phyloP scores from a whole-genome alignment of 2,329 filamentous ascomycete species.

The Cladosporium halotolerans region DNA sequence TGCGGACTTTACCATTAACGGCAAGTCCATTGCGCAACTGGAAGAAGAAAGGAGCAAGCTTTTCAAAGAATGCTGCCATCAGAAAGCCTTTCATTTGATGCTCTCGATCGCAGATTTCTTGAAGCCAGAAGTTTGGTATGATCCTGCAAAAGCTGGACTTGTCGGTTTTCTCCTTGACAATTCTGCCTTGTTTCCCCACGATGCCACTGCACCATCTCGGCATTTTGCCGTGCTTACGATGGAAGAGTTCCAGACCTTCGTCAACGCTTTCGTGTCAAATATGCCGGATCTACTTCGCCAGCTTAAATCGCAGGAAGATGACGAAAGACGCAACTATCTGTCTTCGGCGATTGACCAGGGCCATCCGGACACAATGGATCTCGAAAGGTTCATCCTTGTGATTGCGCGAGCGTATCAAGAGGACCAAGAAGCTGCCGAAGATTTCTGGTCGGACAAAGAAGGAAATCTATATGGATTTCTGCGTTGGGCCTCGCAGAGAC shows the following conservation, averaged over 20 bases:
- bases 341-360: constrained; percentile 28
- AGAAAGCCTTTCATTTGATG: constrained; percentile 88
- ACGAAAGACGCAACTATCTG: constrained; percentile 56
- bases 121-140: constrained; percentile 75
- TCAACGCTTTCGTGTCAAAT: constrained; percentile 90
- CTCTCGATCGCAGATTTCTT: constrained; percentile 78
- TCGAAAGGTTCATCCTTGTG: constrained; percentile 87
- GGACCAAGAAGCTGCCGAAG: constrained; percentile 73
- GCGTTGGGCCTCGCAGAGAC: constrained; percentile 91
- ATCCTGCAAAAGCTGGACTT: constrained; percentile 76
- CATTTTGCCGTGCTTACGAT: constrained; percentile 69
- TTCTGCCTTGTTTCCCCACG: constrained; percentile 60
- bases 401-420: constrained; percentile 88
- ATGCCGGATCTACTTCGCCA: constrained; percentile 86
- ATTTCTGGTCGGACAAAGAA: constrained; percentile 88
- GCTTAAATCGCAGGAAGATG: constrained; percentile 82
- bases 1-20: constrained; percentile 3
- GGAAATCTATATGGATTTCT: constrained; percentile 91
- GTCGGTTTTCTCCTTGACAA: constrained; percentile 78
- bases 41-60: constrained; percentile 60
- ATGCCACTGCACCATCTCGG: constrained; percentile 60
- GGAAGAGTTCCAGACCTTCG: constrained; percentile 76
- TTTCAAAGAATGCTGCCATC: constrained; percentile 67
- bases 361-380: constrained; percentile 44
- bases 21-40: constrained; percentile 34